Base-by-base conservation (phyloP, 1,284 basidiomycete species). In the Heterobasidion occidentale region DNA sequence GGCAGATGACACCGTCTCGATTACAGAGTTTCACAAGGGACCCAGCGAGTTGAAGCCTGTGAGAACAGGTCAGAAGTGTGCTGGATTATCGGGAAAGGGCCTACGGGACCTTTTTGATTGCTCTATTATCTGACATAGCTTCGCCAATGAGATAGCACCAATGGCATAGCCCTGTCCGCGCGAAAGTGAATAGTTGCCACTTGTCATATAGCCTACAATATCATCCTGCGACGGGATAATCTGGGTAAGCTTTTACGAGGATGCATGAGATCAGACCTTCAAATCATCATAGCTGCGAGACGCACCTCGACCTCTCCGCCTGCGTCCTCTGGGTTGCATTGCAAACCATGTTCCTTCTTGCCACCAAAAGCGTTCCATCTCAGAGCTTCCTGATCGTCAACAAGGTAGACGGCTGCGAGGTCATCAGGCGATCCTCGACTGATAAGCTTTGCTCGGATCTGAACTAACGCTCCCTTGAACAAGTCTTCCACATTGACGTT, bases 131-230 rank as follows among this genome's bases (percentile, higher is more conserved):
- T 78, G 74, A 14, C 90, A 63, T 46, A 86, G 76, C 20, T 73
- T 73, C 6, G 66, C 62, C 6, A 94, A 65, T 0, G 88, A 74
- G 9, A 95, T 71, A 0, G 83, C 81, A 5, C 84, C 93, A 8
- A 94, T 76, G 0, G 81, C 92, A 63, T 83, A 82, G 0, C 90
- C 91, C 54, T 79, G 71, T 0, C 93, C 92, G 19, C 84, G 77
- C 0, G 84, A 80, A 2, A 96, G 76, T 0, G 91, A 93, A 65
- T 81, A 88, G 60, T 85, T 85, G 1, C 92, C 92, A 0, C 87
- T 85, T 0, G 90, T 88, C 6, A 93, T 77, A 63, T 89, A 91
- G 1, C 93, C 93, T 51, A 94, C 81, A 19, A 90, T 75, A 0
- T 71, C 64, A 1, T 72, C 70, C 45, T 73, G 62, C 3, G 70